phyloP scores from a whole-genome alignment of 176 grass and related monocot genomes.

The Hordeum vulgare region DNA sequence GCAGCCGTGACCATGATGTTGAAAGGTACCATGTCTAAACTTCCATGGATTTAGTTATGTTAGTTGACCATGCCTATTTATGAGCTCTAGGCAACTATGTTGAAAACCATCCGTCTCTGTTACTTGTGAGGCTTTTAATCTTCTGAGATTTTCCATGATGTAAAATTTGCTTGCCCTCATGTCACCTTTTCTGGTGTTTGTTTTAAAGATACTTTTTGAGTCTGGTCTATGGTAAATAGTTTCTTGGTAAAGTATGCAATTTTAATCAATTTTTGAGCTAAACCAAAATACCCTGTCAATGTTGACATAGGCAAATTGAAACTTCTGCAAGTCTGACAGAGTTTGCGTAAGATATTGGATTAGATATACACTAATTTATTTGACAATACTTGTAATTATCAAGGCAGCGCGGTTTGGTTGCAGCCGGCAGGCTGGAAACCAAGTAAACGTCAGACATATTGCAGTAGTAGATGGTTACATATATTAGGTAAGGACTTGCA shows the following conservation, averaged over 20 bases:
- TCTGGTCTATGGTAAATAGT: background rate
- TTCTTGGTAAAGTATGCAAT: background rate
- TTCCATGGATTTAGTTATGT: background rate
- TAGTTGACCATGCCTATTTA: background rate
- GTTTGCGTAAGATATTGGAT: background rate
- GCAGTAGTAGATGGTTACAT: background rate
- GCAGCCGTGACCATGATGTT: slow-evolving; percentile 43
- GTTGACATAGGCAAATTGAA: background rate
- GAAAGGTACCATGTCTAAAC: slow-evolving; percentile 39
- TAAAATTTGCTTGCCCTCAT: background rate
- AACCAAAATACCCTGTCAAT: background rate
- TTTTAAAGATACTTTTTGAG: background rate
- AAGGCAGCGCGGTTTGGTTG: background rate
- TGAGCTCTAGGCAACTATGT: background rate
- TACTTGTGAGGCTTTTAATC: background rate
- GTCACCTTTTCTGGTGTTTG: background rate
- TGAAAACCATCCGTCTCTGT: background rate
- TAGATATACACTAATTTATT: background rate
- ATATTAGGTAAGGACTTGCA: background rate
- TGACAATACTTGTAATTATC: background rate
- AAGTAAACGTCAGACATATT: background rate
- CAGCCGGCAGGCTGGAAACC: background rate
- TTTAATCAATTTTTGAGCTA: background rate
- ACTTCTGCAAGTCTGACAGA: background rate
- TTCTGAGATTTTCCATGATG: background rate